phyloP scores from a whole-genome alignment of 169 alveolate species.

The Plasmodium gaboni region DNA sequence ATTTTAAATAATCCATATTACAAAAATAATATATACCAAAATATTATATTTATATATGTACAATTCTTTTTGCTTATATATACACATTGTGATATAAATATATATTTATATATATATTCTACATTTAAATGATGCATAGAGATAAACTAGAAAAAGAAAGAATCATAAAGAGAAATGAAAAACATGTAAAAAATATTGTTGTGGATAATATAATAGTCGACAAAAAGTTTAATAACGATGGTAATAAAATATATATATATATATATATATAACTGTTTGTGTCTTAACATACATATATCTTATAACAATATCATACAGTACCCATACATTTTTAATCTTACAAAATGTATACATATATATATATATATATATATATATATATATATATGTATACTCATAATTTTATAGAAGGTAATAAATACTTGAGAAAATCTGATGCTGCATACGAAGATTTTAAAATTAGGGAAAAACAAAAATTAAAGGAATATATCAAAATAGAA shows the following conservation, averaged over 20 bases:
- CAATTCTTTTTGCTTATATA: too few species aligned
- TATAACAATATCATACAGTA: too few species aligned
- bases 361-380: too few species aligned
- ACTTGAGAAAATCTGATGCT: slow-evolving; percentile 46
- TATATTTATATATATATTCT: too few species aligned
- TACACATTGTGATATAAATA: too few species aligned
- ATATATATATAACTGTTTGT: neutral
- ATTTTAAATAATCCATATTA: too few species aligned
- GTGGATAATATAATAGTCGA: slow-evolving; percentile 42
- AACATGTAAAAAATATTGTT: slow-evolving; percentile 31
- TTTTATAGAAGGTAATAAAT: slow-evolving; percentile 7
- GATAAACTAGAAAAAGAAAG: slow-evolving; percentile 61
- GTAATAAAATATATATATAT: slow-evolving; percentile 20
- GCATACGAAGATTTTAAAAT: slow-evolving; percentile 21
- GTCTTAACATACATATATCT: neutral
- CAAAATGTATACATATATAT: too few species aligned
- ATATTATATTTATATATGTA: too few species aligned
- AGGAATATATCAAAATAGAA: slow-evolving; percentile 42
- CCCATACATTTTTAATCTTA: too few species aligned
- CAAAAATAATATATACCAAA: too few species aligned
- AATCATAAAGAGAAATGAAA: slow-evolving; percentile 63
- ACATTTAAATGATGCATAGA: slow-evolving; percentile 12
- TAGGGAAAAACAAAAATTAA: slow-evolving; percentile 43
- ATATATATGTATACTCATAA: neutral
- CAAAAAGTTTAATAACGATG: slow-evolving; percentile 14